phyloP scores from a whole-genome alignment of 2,329 filamentous ascomycete species.

The Nakataea oryzae region DNA sequence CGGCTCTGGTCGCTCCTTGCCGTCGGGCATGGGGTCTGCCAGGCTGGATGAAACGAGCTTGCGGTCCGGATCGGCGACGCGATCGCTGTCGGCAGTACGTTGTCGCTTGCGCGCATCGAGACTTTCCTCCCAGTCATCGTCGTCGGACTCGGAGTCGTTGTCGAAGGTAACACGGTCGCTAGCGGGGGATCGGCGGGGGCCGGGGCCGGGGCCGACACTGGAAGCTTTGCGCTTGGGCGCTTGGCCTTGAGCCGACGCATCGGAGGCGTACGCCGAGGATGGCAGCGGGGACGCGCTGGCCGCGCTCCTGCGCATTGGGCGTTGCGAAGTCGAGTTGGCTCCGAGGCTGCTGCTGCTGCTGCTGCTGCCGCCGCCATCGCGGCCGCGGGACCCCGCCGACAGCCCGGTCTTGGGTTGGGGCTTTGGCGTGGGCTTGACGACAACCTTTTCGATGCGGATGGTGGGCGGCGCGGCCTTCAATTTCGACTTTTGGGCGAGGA shows the following conservation, averaged over 20 bases:
- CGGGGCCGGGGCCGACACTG: slow-evolving; percentile 16
- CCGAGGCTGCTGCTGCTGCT: too few species aligned
- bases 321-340: slow-evolving; percentile 23
- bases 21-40: slow-evolving; percentile 35
- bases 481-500: slow-evolving; percentile 33
- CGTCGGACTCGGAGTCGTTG: slow-evolving; percentile 37
- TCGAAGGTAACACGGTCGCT: slow-evolving; percentile 38
- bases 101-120: slow-evolving; percentile 37
- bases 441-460: slow-evolving; percentile 42
- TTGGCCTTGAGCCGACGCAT: slow-evolving; percentile 13
- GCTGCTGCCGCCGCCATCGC: too few species aligned
- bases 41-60: slow-evolving; percentile 13
- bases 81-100: slow-evolving; percentile 7
- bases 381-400: slow-evolving; percentile 11
- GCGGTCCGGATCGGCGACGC: slow-evolving; percentile 21
- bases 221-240: slow-evolving; percentile 38
- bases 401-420: slow-evolving; percentile 21
- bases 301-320: slow-evolving; percentile 7
- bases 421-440: slow-evolving; percentile 29
- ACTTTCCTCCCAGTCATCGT: slow-evolving; percentile 38
- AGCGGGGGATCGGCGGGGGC: slow-evolving; percentile 28
- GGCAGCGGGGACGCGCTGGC: slow-evolving; percentile 10
- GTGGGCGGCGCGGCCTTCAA: slow-evolving; percentile 39
- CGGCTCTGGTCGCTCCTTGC: slow-evolving; percentile 20
- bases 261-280: slow-evolving; percentile 14